A percentile compares a stretch with the other conserved stretches of the same genome.
Conservation (phyloP, 495 filamentous ascomycete species). For the Hyaloscypha hepaticicola region DNA sequence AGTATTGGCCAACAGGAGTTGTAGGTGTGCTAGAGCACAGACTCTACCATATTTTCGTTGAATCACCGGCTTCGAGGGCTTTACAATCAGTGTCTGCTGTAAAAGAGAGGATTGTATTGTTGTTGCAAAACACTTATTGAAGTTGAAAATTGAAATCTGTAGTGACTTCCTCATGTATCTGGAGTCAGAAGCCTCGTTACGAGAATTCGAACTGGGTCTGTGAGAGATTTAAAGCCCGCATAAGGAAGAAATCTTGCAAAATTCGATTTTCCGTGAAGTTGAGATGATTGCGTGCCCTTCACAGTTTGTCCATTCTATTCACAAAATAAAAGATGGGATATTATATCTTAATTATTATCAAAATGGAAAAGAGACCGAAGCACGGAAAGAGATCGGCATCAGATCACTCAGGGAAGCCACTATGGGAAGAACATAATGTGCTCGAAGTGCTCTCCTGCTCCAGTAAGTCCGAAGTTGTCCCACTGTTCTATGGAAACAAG, state of each 20-base stretch:
- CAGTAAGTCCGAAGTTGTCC: background rate
- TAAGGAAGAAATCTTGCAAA: background rate
- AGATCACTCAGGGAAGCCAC: background rate
- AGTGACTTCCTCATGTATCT: slow-evolving; percentile 30
- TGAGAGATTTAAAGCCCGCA: slow-evolving; percentile 21
- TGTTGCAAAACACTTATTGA: too few species aligned
- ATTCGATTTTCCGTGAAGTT: background rate
- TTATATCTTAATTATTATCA: slow-evolving; percentile 6
- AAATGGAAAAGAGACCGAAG: slow-evolving; percentile 2
- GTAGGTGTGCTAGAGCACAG: background rate
- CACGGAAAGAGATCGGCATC: slow-evolving; percentile 4
- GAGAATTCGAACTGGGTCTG: slow-evolving; percentile 25
- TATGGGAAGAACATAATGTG: background rate
- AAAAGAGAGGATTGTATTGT: too few species aligned
- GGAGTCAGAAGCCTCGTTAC: slow-evolving; percentile 25
- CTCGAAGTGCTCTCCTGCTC: slow-evolving; percentile 1
- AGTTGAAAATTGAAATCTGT: too few species aligned
- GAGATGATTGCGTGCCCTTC: background rate
- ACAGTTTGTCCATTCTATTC: background rate
- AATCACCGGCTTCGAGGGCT: too few species aligned
- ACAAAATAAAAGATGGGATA: background rate
- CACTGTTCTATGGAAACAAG: slow-evolving; percentile 36
- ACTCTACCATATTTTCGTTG: background rate
- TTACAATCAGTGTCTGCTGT: too few species aligned
- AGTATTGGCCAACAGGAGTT: background rate